These are phyloP conservation scores for Corchorus capsularis DNA, from an alignment of 345 rosid genomes.

Conservation along the genomic window DNA sequence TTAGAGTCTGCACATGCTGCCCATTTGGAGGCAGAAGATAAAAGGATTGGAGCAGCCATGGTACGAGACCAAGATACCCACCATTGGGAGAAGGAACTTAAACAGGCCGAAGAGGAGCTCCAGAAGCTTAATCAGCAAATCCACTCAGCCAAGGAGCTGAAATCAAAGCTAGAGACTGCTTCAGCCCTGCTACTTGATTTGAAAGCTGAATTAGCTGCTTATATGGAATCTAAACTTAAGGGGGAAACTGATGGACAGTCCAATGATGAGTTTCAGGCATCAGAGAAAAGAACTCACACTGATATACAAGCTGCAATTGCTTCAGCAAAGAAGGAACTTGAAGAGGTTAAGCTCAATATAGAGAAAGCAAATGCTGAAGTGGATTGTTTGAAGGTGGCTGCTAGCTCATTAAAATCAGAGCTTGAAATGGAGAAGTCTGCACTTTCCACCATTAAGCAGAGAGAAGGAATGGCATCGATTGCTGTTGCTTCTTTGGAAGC, in stretches of 20 bases:
- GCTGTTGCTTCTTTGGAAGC: slow-evolving; percentile 78
- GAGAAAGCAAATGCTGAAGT: slow-evolving; percentile 82
- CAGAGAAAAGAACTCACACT: slow-evolving; percentile 41
- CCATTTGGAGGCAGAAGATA: slow-evolving; percentile 93
- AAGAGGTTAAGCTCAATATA: slow-evolving; percentile 73
- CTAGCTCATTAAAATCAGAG: slow-evolving; percentile 59
- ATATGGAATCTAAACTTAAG: slow-evolving; percentile 61
- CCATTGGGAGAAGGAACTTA: slow-evolving; percentile 82
- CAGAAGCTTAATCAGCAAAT: slow-evolving; percentile 70
- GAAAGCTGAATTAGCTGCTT: slow-evolving; percentile 78
- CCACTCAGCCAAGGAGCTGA: slow-evolving; percentile 68
- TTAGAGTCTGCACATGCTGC: slow-evolving; percentile 89
- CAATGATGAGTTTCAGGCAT: slow-evolving; percentile 31
- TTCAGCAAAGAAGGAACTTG: slow-evolving; percentile 82
- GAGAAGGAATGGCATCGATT: slow-evolving; percentile 85
- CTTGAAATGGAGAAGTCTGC: slow-evolving; percentile 64
- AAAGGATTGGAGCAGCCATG: slow-evolving; percentile 79
- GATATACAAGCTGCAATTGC: slow-evolving; percentile 61
- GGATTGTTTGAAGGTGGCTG: slow-evolving; percentile 65
- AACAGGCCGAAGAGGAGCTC: slow-evolving; percentile 85
- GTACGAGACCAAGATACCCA: slow-evolving; percentile 79
- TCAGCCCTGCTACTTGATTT: slow-evolving; percentile 71
- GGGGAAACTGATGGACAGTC: slow-evolving; percentile 37
- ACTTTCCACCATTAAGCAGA: slow-evolving; percentile 60
- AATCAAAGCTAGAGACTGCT: slow-evolving; percentile 65